Base-by-base conservation (phyloP, 805 yeast genomes). In the Pichia thaimueangensis region DNA sequence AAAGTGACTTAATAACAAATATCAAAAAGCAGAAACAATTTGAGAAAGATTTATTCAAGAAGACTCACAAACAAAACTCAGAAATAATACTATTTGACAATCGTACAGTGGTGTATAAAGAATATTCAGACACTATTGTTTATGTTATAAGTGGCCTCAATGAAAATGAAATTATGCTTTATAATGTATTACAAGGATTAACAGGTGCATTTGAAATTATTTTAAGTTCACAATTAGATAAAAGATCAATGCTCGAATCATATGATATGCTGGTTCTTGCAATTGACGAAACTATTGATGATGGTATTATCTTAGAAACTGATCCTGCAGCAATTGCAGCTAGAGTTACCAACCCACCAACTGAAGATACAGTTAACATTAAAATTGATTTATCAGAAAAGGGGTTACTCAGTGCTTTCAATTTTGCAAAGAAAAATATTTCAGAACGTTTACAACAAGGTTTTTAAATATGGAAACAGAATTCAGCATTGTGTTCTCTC, bases 201-300 rank as follows among this genome's bases (percentile, higher is more conserved):
- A 75, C 75, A 51, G 95, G 88, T 49, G 84, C 95, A 11, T 67
- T 93, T 48, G 91, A 83, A 52, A 78, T 86, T 45, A 73, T 89
- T 38, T 69, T 89, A 47, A 78, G 74, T 52, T 71, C 68, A 51
- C 74, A 84, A 12, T 68, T 89, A 48, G 97, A 93, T 63, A 86
- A 80, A 60, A 73, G 80, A 51, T 75, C 89, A 3, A 67, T 91
- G 35, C 74, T 80, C 54, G 95, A 86, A 50, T 77, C 82, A 59
- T 93, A 82, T 59, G 98, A 93, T 63, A 71, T 86, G 70, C 82
- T 88, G 30, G 71, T 86, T 34, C 73, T 93, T 60, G 86, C 94
- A 4, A 75, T 89, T 34, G 98, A 93, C 62, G 97, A 93, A 65
- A 74, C 94, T 9, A 71, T 93, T 38, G 98, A 93, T 59, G 95